Evolutionary conservation across 1,284 basidiomycete genomes (phyloP).

Genomic region (Tilletia horrida): DNA sequence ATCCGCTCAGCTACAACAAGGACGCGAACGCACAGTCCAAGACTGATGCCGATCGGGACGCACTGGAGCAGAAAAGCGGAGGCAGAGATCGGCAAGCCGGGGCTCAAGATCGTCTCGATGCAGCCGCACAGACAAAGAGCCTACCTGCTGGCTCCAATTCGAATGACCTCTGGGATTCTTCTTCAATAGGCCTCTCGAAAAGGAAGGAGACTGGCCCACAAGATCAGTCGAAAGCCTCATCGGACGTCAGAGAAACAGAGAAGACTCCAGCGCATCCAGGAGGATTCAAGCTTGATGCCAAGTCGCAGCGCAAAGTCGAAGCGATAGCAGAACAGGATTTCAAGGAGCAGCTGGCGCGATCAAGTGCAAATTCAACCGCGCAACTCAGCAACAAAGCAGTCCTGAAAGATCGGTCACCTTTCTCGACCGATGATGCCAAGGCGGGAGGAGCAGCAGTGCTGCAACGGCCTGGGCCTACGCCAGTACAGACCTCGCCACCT

Average conservation of each 20-base stretch:
- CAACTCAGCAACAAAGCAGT: background rate
- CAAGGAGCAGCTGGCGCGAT: conserved; percentile 3
- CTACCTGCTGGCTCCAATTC: background rate
- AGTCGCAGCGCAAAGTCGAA: conserved; percentile 5
- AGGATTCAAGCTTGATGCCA: background rate
- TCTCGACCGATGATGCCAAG: background rate
- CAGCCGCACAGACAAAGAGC: background rate
- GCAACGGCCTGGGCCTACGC: conserved; percentile 33
- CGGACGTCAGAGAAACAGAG: background rate
- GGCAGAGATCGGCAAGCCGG: background rate
- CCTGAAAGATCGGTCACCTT: background rate
- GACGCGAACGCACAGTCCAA: background rate
- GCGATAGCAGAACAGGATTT: background rate
- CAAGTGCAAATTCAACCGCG: background rate
- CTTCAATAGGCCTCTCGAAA: background rate
- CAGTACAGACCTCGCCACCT: conserved; percentile 28
- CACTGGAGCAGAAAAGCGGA: background rate
- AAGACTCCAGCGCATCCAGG: conserved; percentile 6
- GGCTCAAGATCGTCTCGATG: background rate
- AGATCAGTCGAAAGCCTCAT: background rate
- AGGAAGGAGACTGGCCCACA: background rate
- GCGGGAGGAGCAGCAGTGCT: background rate
- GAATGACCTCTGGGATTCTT: background rate
- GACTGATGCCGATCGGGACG: background rate
- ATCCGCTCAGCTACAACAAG: conserved; percentile 1